Evolutionary conservation across 2,329 filamentous ascomycete species (phyloP), one percentile per base, ranked within the genome.

Genomic region (Plectosphaerella plurivora): DNA sequence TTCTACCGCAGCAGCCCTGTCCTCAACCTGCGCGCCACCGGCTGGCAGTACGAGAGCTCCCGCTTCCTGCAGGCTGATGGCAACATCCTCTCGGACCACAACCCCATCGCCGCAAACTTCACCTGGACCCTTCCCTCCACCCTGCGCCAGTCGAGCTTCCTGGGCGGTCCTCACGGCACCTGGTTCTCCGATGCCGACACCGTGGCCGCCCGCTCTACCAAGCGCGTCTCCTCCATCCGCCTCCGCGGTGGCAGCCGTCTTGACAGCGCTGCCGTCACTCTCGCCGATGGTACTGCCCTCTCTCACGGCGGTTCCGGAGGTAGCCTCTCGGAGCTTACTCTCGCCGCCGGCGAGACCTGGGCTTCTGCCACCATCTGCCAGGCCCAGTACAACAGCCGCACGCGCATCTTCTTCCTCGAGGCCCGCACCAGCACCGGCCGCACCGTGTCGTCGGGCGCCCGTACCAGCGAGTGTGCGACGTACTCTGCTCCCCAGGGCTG

Each of bases 61-160:
- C 73, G 72, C 59, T 88, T 88, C 68, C 65, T 86, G 14, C 77
- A 84, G 61, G 47, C 71, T 3, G 69, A 83, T 56, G 82, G 81
- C 25, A 75, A 63, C 55, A 71, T 85, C 16, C 70, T 88, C 24
- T 79, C 79, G 2, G 84, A 88, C 63, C 84, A 88, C 62, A 85
- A 87, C 65, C 83, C 83, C 2, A 70, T 88, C 51, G 68, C 73
- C n/a, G 76, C 80, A n/a, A 70, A 77, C 60, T 76, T 84, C 61
- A 68, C 71, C 58, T 76, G 75, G 74, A 55, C 67, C 15, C 59
- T 68, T 9, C 65, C 68, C 18, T 56, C 60, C 11, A 58, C 60
- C 1, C 66, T 78, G 41, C 70, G 70, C 45, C 72, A 78, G 63
- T 77, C 74, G 8, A 64, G 63, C 52, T 73, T 72, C 60, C 74